A percentile compares a stretch with the other conserved stretches of the same genome.
These are phyloP conservation scores for Camellia japonica DNA, from an alignment of 148 eudicot species.

Conservation along the genomic window DNA sequence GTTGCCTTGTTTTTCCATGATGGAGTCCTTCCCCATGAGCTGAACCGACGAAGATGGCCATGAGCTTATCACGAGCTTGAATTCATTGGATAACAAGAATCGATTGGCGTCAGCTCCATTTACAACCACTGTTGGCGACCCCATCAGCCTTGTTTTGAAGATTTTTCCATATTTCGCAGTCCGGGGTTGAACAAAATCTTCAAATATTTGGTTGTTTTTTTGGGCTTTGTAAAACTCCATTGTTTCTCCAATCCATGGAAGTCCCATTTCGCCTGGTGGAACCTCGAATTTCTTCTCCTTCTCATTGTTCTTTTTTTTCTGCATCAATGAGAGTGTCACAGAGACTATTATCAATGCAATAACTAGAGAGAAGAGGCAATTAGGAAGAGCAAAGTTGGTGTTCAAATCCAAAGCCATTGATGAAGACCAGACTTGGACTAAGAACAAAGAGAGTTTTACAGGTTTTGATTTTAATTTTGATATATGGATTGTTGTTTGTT, in stretches of 20 bases:
- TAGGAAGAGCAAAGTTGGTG: neutral
- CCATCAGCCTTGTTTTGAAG: constrained; percentile 78
- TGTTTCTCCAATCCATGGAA: constrained; percentile 80
- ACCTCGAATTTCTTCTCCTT: constrained; percentile 17
- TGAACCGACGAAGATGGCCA: constrained; percentile 82
- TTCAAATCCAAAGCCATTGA: constrained; percentile 25
- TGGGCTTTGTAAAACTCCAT: constrained; percentile 60
- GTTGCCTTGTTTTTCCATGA: constrained; percentile 80
- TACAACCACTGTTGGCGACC: constrained; percentile 60
- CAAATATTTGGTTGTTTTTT: constrained; percentile 49
- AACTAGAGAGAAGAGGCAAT: neutral
- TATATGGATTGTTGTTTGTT: neutral
- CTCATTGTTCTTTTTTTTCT: constrained; percentile 1
- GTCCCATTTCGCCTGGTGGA: constrained; percentile 72
- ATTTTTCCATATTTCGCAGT: constrained; percentile 45
- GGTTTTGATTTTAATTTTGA: neutral
- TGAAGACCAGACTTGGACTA: neutral
- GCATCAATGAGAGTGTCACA: constrained; percentile 1
- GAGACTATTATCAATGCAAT: neutral
- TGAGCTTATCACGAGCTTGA: constrained; percentile 77
- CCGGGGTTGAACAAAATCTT: constrained; percentile 63
- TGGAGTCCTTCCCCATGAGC: constrained; percentile 67
- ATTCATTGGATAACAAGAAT: constrained; percentile 74
- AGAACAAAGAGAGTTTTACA: neutral
- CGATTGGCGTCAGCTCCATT: constrained; percentile 62